Base-by-base conservation (phyloP, 495 filamentous ascomycete genomes). In the Darksidea phi region DNA sequence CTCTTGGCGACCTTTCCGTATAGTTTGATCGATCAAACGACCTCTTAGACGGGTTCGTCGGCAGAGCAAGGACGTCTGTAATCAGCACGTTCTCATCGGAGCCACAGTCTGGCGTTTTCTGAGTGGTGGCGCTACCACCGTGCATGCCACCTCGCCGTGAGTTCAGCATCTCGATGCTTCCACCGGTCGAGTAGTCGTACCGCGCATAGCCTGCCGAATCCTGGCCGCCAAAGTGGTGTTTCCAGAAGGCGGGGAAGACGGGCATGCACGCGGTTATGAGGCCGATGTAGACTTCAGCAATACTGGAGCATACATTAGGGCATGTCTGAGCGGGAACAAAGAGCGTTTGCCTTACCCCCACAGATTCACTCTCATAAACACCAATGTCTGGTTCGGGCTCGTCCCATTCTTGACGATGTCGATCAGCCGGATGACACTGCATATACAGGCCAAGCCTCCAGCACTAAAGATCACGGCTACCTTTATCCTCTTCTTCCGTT, bases 241-340 rank as follows among this genome's bases (percentile, higher is more conserved):
- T 58, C 5, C 28, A 58, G 32, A 58, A 58, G n/a, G 55, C 55
- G 2, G 55, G 55, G 10, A 78, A 50, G 2, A 73, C 66, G 0
- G 78, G 78, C 2, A 79, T 70, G 62, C 78, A 78, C 26, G 77
- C 77, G 50, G 77, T 78, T 54, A 80, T 77, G n/a, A 80, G 52
- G 15, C 76, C 78, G 37, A 80, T 66, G 28, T 74, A 75, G 37
- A 73, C 75, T 67, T 80, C 77, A 50, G 77, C 77, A 41, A 77
- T 78, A 12, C 77, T 79, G 21, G 41, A 66, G 52, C n/a, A 36
- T 12, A 34, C 43, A 17, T 63, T 13, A 65, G 36, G 13, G 10
- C 49, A 34, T 53, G 17, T 42, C 32, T 42, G 34, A 8, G 23
- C 26, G 25, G 34, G n/a, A 23, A 32, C 18, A 53, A 18, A 12